Base-by-base conservation (phyloP, 2,329 filamentous ascomycete species). In the Dendrostoma leiphaemia region DNA sequence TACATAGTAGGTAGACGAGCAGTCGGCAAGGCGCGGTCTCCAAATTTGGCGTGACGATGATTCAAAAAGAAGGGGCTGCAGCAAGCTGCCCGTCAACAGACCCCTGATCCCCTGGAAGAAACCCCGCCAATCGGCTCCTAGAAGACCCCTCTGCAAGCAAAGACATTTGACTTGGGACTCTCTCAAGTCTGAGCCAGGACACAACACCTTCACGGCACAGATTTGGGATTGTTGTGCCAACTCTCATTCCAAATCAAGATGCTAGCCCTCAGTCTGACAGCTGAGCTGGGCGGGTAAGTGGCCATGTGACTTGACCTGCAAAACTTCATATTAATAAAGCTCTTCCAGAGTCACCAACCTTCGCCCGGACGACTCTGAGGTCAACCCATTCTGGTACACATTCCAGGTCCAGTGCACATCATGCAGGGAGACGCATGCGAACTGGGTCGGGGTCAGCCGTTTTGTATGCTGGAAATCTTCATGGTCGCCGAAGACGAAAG, bases 361-460 rank as follows among this genome's bases (percentile, higher is more conserved):
- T 62, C 86, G 86, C 53, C 94, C 94, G 7, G 79, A 86, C 62
- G 94, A 99, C 70, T 91, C 86, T 6, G 77, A 86, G 63, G 89
- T 90, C 17, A 83, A 81, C 56, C 90, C 91, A 4, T 99, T 97
- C 76, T 96, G 88, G 81, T 99, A 96, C 76, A 97, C 90, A 48
- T 97, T 99, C 83, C 94, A 89, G 69, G 93, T 99, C 32, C 90
- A 97, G 77, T 99, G 94, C 74, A 97, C 91, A n/a, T 96, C 92
- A 51, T 99, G 94, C 72, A 86, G 91, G 57, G 94, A 99, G 71
- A 86, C 81, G 2, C 92, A 99, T 69, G 82, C 88, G 10, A 99
- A 97, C 64, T 86, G 83, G 74, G 84, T 99, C 49, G 88, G 86
- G 53, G 83, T 97, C 60, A 96, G 83, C 73, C 88, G 93, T 59